Conservation (phyloP, 1,139 yeast genomes). For the Diutina neorugosa region DNA sequence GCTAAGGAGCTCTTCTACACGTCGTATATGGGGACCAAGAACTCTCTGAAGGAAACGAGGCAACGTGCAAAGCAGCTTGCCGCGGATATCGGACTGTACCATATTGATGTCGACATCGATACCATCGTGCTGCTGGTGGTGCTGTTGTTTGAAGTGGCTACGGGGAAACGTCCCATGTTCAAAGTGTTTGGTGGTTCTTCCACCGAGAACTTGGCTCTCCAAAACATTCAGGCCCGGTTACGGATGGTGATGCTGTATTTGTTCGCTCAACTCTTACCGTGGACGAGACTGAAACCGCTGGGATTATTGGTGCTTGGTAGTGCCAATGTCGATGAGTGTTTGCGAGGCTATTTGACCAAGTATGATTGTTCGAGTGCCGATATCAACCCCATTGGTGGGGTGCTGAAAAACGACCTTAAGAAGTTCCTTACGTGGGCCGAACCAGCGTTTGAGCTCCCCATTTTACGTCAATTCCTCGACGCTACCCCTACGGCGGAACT, state of each 20-base stretch:
- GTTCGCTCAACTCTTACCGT: conserved; percentile 89
- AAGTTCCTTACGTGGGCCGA: conserved; percentile 75
- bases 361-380: conserved; percentile 97
- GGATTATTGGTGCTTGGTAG: conserved; percentile 87
- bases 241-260: conserved; percentile 90
- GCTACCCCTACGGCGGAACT: conserved; percentile 98
- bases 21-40: conserved; percentile 89
- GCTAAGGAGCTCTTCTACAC: conserved; percentile 74
- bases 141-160: conserved; percentile 70
- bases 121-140: conserved; percentile 63
- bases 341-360: conserved; percentile 90
- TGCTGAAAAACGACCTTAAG: conserved; percentile 86
- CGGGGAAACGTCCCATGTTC: conserved; percentile 80
- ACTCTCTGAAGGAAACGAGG: conserved; percentile 83
- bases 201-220: conserved; percentile 85
- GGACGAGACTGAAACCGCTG: conserved; percentile 67
- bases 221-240: conserved; percentile 89
- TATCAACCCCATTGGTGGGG: conserved; percentile 94
- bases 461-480: conserved; percentile 61
- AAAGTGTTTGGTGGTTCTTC: conserved; percentile 89
- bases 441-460: conserved; percentile 57
- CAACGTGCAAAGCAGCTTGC: conserved; percentile 74
- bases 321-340: conserved; percentile 96
- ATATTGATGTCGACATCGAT: conserved; percentile 88
- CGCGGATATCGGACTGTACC: conserved; percentile 71